These are phyloP conservation scores for Malus orientalis DNA, from an alignment of 306 rosid species.

Conservation along the genomic window DNA sequence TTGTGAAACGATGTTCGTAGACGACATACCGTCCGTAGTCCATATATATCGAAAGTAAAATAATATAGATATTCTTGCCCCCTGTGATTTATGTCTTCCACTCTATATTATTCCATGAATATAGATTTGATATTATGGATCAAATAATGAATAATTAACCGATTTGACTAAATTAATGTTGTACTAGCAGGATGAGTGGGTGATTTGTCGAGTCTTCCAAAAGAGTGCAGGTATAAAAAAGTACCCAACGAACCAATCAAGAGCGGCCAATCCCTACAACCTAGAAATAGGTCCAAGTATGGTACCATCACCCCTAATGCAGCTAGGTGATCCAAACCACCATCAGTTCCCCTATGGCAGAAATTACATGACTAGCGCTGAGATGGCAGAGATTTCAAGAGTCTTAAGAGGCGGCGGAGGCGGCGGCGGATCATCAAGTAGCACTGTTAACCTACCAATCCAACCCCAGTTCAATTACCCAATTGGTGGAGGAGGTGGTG, in stretches of 20 bases:
- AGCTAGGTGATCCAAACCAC: slow-evolving; percentile 42
- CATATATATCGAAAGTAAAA: not conserved
- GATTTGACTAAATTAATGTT: not conserved
- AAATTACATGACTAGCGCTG: slow-evolving; percentile 38
- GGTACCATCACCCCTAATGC: slow-evolving; percentile 53
- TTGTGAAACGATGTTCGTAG: not conserved
- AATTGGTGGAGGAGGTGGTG: slow-evolving; percentile 27
- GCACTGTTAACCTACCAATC: slow-evolving; percentile 29
- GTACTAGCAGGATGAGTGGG: slow-evolving; percentile 79
- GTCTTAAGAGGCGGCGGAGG: slow-evolving; percentile 33
- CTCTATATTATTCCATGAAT: not conserved
- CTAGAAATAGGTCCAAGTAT: slow-evolving; percentile 44
- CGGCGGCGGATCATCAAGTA: slow-evolving; percentile 17
- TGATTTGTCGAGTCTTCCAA: slow-evolving; percentile 73
- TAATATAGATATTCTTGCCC: not conserved
- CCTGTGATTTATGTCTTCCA: not conserved
- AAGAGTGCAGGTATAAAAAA: slow-evolving; percentile 74
- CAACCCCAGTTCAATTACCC: slow-evolving; percentile 42
- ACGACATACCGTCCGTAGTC: not conserved
- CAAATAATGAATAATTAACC: not conserved
- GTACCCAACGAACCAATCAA: slow-evolving; percentile 48
- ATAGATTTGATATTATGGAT: not conserved
- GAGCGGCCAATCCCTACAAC: slow-evolving; percentile 52
- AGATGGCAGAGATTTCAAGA: slow-evolving; percentile 55
- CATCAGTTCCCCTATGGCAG: slow-evolving; percentile 53